Percentiles rank a stretch among this genome's conserved stretches.
phyloP scores from a whole-genome alignment of 1,284 basidiomycete genomes.

The Ceratobasidium sp. region DNA sequence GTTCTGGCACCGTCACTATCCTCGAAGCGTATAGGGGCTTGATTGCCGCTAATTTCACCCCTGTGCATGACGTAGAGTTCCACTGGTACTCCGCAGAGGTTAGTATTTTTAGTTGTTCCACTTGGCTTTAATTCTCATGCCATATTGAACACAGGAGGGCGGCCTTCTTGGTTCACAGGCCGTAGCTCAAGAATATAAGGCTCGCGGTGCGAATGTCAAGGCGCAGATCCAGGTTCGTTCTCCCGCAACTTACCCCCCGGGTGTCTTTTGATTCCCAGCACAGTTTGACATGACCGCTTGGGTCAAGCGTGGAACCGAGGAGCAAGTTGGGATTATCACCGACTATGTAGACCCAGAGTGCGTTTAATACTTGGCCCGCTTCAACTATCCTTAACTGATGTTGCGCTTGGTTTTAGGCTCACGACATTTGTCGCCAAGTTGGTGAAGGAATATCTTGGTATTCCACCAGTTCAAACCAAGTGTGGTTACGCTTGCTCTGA shows the following conservation, averaged over 20 bases:
- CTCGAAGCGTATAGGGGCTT: slow-evolving; percentile 90
- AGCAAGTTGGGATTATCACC: slow-evolving; percentile 90
- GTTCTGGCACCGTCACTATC: slow-evolving; percentile 91
- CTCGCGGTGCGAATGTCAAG: slow-evolving; percentile 73
- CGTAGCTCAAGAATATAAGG: slow-evolving; percentile 83
- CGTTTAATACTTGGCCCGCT: slow-evolving; percentile 48
- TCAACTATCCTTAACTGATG: slow-evolving; percentile 22
- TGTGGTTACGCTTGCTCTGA: slow-evolving; percentile 98
- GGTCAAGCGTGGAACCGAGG: slow-evolving; percentile 89
- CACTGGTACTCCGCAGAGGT: slow-evolving; percentile 94
- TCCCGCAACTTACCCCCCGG: slow-evolving; percentile 4
- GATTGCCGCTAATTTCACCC: slow-evolving; percentile 81
- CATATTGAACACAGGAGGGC: slow-evolving; percentile 70
- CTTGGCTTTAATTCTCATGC: slow-evolving; percentile 13
- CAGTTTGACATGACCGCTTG: slow-evolving; percentile 97
- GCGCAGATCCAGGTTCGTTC: slow-evolving; percentile 86
- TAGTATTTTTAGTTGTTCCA: slow-evolving; percentile 12
- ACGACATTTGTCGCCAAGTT: slow-evolving; percentile 84
- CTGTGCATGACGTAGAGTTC: slow-evolving; percentile 87
- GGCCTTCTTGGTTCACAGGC: slow-evolving; percentile 97
- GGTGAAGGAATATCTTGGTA: slow-evolving; percentile 81
- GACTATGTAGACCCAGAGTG: slow-evolving; percentile 84
- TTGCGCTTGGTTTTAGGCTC: slow-evolving; percentile 61
- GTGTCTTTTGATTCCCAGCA: neutral
- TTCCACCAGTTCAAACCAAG: slow-evolving; percentile 82